A percentile compares a stretch with the other conserved stretches of the same genome.
phyloP scores from a whole-genome alignment of 129 eudicot genomes.

The Oenanthe sinensis region DNA sequence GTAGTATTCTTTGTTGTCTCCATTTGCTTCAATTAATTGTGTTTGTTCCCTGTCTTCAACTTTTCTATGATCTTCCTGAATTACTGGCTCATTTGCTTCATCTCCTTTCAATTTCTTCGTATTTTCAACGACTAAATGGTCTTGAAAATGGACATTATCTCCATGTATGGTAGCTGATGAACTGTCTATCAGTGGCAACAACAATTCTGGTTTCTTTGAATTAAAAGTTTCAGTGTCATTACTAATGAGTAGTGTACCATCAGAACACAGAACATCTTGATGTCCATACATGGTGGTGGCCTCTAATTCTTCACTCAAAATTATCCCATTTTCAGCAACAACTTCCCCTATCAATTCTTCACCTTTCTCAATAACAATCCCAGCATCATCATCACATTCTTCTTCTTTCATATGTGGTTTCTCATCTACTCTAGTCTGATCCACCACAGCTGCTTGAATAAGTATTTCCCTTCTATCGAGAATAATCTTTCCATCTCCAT shows the following conservation, averaged over 20 bases:
- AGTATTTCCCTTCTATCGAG: background rate
- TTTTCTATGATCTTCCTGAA: background rate
- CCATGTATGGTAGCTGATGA: background rate
- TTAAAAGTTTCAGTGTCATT: background rate
- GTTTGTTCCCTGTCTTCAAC: background rate
- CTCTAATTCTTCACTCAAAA: slow-evolving; percentile 5
- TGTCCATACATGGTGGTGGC: slow-evolving; percentile 3
- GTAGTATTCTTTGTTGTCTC: slow-evolving; percentile 3
- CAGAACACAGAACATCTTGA: slow-evolving; percentile 9
- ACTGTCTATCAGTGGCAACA: slow-evolving; percentile 1
- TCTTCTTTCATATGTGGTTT: background rate
- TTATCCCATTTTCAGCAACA: slow-evolving; percentile 3
- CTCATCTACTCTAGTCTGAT: background rate
- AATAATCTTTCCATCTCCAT: background rate
- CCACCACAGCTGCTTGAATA: background rate
- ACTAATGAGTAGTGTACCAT: background rate
- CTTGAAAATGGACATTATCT: background rate
- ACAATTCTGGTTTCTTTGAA: background rate
- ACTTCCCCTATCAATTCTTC: slow-evolving; percentile 13
- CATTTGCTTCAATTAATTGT: slow-evolving; percentile 8
- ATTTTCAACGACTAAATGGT: background rate
- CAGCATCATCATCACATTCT: slow-evolving; percentile 8
- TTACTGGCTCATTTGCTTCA: slow-evolving; percentile 1
- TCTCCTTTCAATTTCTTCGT: background rate
- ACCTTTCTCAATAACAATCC: slow-evolving; percentile 9